phyloP scores from a whole-genome alignment of 139 green algal species.

The Medakamo hakoo region DNA sequence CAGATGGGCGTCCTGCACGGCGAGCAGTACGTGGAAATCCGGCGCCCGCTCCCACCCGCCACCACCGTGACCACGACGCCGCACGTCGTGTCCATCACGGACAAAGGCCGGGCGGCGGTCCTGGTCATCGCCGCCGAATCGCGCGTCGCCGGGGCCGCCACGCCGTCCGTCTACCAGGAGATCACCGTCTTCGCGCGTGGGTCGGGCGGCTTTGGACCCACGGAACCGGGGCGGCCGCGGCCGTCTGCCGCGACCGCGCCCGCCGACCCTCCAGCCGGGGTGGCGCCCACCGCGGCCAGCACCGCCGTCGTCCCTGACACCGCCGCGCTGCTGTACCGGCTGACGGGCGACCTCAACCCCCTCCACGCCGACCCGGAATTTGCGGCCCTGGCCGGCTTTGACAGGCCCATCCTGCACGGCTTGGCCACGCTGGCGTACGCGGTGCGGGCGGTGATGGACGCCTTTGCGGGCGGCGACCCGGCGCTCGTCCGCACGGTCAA shows the following conservation, averaged over 20 bases:
- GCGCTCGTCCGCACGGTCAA: neutral
- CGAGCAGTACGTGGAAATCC: neutral
- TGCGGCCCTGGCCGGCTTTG: neutral
- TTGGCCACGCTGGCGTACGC: neutral
- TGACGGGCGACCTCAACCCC: neutral
- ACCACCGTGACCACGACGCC: neutral
- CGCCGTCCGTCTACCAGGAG: neutral
- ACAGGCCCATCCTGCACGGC: neutral
- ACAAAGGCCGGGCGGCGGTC: neutral
- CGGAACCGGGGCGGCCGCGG: no score
- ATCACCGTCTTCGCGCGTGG: neutral
- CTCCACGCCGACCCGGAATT: neutral
- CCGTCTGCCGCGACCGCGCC: neutral
- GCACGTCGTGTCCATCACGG: neutral
- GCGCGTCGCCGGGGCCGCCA: neutral
- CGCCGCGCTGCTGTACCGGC: neutral
- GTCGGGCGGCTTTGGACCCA: neutral
- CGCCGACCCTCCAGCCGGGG: neutral
- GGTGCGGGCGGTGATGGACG: neutral
- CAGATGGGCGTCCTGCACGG: neutral
- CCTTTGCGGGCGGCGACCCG: neutral
- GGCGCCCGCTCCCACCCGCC: neutral
- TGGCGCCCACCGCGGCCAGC: no score
- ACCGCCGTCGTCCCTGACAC: no score
- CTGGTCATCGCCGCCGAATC: neutral